These are phyloP conservation scores for Trifolium fragiferum DNA, from an alignment of 306 rosid species.

Conservation along the genomic window DNA sequence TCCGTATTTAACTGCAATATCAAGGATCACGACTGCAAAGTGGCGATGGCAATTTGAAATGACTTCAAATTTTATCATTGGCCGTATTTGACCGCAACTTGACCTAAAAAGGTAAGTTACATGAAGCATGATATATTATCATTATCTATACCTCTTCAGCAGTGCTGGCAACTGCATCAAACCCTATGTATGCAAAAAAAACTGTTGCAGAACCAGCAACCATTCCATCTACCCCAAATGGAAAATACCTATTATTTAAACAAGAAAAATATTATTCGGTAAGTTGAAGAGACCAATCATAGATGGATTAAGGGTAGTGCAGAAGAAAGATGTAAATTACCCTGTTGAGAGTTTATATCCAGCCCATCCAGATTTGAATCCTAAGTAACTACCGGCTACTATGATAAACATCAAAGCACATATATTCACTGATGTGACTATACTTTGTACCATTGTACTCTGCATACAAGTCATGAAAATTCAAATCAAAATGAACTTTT, in stretches of 20 bases:
- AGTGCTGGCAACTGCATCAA: constrained; percentile 89
- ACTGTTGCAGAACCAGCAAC: constrained; percentile 97
- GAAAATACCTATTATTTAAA: constrained; percentile 74
- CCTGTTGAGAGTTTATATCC: constrained; percentile 88
- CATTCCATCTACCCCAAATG: constrained; percentile 93
- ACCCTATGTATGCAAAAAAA: constrained; percentile 87
- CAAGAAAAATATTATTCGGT: constrained; percentile 3
- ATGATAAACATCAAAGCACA: constrained; percentile 84
- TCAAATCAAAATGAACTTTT: constrained; percentile 12
- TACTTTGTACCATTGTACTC: constrained; percentile 77
- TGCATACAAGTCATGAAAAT: constrained; percentile 49
- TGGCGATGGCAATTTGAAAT: not conserved
- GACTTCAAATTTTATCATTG: not conserved
- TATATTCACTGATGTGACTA: constrained; percentile 74
- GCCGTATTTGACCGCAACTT: not conserved
- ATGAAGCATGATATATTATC: not conserved
- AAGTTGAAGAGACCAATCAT: constrained; percentile 16
- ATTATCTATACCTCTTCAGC: constrained; percentile 76
- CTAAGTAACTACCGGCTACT: constrained; percentile 77
- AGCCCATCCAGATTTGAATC: constrained; percentile 92
- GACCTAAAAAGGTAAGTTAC: not conserved
- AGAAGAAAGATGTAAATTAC: constrained; percentile 52
- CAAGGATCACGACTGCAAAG: no score
- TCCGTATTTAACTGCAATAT: not conserved
- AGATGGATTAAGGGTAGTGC: not conserved